A percentile compares a stretch with the other conserved stretches of the same genome.
phyloP scores from a whole-genome alignment of 441 rosid genomes.

The Euphorbia corollata region DNA sequence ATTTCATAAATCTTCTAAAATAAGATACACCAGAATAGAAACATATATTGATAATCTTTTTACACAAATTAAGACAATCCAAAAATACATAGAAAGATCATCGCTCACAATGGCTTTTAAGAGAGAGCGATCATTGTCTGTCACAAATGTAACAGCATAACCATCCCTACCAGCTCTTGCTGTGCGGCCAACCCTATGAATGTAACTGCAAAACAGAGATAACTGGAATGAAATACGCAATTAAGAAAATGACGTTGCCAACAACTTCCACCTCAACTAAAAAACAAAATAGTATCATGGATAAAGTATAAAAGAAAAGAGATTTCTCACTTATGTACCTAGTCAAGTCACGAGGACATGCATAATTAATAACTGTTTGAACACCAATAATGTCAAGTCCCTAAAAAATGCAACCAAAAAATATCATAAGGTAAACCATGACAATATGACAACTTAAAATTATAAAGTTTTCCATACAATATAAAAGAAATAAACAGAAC shows the following conservation, averaged over 20 bases:
- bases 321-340: constrained; percentile 41
- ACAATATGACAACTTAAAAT: too few relatives aligned
- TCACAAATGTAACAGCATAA: constrained; percentile 89
- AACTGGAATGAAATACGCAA: constrained; percentile 5
- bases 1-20: not conserved
- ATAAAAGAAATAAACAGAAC: not conserved
- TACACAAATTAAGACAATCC: not conserved
- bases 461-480: not conserved
- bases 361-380: constrained; percentile 86
- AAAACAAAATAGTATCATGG: not conserved
- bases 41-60: not conserved
- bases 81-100: constrained; percentile 14
- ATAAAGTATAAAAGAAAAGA: constrained; percentile 10
- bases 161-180: constrained; percentile 99
- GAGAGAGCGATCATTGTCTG: constrained; percentile 88
- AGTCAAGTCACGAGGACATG: constrained; percentile 94
- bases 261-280: not conserved
- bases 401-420: constrained; percentile 31
- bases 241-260: not conserved
- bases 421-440: constrained; percentile 15
- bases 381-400: constrained; percentile 98
- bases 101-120: constrained; percentile 84
- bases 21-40: not conserved
- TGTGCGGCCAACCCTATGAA: constrained; percentile 94
- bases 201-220: constrained; percentile 51